These are phyloP conservation scores for Candida patagonica DNA, from an alignment of 805 yeast genomes.

Conservation along the genomic window DNA sequence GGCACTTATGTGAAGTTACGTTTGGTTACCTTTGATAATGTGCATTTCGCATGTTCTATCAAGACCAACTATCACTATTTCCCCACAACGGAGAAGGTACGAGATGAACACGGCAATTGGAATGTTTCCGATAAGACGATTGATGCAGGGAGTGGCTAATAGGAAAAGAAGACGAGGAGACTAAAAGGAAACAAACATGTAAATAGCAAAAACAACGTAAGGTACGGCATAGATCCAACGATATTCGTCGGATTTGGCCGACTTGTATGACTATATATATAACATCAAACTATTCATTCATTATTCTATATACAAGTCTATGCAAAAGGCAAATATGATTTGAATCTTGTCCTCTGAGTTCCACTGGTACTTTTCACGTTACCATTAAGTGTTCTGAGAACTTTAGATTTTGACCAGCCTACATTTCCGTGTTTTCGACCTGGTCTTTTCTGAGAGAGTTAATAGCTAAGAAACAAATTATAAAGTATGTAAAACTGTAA, in stretches of 20 bases:
- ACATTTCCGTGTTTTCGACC: conserved; percentile 92
- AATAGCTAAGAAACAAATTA: not conserved
- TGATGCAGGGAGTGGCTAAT: not conserved
- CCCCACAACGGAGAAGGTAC: conserved; percentile 41
- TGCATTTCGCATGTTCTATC: conserved; percentile 76
- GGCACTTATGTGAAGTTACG: conserved; percentile 73
- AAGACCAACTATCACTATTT: conserved; percentile 86
- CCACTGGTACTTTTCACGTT: conserved; percentile 42
- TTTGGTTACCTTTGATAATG: conserved; percentile 73
- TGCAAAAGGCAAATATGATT: conserved; percentile 10
- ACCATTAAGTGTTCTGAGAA: conserved; percentile 49
- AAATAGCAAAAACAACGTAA: not conserved
- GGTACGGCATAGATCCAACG: too few relatives aligned
- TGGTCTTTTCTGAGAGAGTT: conserved; percentile 43
- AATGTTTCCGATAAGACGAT: too few relatives aligned
- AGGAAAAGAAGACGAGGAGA: not conserved
- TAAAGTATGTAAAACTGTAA: too few relatives aligned
- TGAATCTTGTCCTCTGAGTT: conserved; percentile 8
- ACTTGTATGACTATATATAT: too few relatives aligned
- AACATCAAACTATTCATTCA: too few relatives aligned
- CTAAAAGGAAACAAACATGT: conserved; percentile 1
- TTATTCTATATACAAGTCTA: not conserved
- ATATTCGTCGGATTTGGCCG: too few relatives aligned
- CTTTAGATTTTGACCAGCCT: conserved; percentile 60
- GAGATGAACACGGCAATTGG: conserved; percentile 45